phyloP scores from a whole-genome alignment of 2,329 filamentous ascomycete genomes.

The Fusarium verrucosum region DNA sequence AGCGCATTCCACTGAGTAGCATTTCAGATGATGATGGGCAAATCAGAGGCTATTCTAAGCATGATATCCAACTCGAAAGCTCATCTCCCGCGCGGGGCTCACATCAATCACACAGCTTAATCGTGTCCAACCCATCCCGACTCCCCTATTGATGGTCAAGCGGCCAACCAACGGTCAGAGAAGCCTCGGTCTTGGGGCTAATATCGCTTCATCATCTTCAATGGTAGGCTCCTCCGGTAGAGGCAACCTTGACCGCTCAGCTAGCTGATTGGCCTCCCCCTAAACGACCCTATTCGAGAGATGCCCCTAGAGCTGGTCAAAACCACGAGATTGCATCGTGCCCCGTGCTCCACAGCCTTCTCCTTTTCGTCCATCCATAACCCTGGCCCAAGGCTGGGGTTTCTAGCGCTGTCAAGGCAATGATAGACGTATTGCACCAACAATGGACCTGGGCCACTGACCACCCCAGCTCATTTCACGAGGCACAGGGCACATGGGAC shows the following conservation, averaged over 20 bases:
- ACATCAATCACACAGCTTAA: constrained; percentile 11
- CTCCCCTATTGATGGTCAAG: constrained; percentile 15
- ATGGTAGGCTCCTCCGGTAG: constrained; percentile 8
- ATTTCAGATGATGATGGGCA: not conserved
- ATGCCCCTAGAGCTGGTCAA: constrained; percentile 28
- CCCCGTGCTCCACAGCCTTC: constrained; percentile 40
- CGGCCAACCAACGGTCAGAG: constrained; percentile 31
- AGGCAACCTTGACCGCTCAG: constrained; percentile 27
- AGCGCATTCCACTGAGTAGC: not conserved
- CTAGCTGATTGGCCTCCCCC: constrained; percentile 20
- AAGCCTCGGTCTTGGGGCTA: constrained; percentile 26
- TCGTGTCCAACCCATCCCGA: constrained; percentile 12
- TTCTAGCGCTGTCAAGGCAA: constrained; percentile 13
- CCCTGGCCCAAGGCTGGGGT: constrained; percentile 20
- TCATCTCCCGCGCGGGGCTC: constrained; percentile 37
- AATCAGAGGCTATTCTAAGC: not conserved
- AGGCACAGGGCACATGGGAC: constrained; percentile 23
- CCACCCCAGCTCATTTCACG: constrained; percentile 33
- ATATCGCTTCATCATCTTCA: constrained; percentile 38
- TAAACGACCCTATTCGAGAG: constrained; percentile 18
- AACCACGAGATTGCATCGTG: constrained; percentile 42
- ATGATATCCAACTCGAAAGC: constrained; percentile 17
- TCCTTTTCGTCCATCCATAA: constrained; percentile 40
- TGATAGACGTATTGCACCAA: constrained; percentile 41
- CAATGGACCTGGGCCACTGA: constrained; percentile 38